Conservation (phyloP, 805 yeast genomes). For the Zygoascus bituminiphila region DNA sequence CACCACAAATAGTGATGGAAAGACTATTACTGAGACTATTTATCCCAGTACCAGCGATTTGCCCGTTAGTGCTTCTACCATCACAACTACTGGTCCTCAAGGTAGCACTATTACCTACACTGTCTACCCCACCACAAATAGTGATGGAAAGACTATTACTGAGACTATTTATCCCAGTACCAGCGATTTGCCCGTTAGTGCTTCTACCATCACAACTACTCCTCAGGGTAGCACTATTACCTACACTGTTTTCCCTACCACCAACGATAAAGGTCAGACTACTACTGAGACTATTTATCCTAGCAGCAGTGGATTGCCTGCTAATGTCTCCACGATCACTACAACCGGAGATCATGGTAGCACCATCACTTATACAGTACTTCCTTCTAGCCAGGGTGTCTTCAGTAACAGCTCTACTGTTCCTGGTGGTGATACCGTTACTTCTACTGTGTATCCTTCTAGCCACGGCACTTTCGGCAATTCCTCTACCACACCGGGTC, state of each 20-base stretch:
- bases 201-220: neutral
- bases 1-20: neutral
- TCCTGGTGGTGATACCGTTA: neutral
- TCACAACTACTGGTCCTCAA: neutral
- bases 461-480: neutral
- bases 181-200: neutral
- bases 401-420: neutral
- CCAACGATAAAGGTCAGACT: neutral
- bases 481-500: neutral
- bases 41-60: neutral
- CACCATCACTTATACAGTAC: neutral
- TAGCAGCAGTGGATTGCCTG: neutral
- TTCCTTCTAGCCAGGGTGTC: neutral
- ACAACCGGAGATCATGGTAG: neutral
- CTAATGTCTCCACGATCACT: neutral
- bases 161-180: neutral
- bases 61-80: neutral
- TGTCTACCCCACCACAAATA: neutral
- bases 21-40: neutral
- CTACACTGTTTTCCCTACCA: neutral
- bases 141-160: neutral
- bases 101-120: neutral
- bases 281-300: neutral
- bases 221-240: conserved; percentile 1
- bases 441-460: neutral